phyloP scores from a whole-genome alignment of 345 rosid species.

The Hypericum perforatum region DNA sequence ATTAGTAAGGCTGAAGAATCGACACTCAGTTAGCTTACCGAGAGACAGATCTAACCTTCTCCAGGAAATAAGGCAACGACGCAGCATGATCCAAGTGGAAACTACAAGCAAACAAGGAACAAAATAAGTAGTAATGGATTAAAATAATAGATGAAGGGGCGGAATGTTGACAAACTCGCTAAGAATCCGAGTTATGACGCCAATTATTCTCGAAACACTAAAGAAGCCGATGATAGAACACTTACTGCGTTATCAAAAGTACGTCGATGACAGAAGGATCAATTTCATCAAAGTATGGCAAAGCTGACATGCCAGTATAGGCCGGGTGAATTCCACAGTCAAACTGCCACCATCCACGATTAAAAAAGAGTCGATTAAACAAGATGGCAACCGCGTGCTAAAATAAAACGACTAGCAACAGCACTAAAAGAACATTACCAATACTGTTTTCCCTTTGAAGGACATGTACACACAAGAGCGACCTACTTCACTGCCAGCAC shows the following conservation, averaged over 20 bases:
- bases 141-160: neutral
- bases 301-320: conserved; percentile 85
- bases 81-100: conserved; percentile 99
- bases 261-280: conserved; percentile 85
- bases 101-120: conserved; percentile 35
- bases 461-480: conserved; percentile 90
- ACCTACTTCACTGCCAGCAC: conserved; percentile 94
- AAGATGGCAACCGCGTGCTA: neutral
- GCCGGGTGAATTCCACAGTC: conserved; percentile 94
- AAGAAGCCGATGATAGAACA: neutral
- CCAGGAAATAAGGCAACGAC: conserved; percentile 85
- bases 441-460: conserved; percentile 62
- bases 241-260: conserved; percentile 85
- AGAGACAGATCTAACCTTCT: conserved; percentile 49
- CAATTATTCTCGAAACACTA: neutral
- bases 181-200: neutral
- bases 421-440: conserved; percentile 26
- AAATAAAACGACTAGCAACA: neutral
- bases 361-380: neutral
- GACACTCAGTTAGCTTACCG: neutral
- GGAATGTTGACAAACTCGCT: neutral
- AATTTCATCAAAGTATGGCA: conserved; percentile 91
- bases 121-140: neutral
- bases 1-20: conserved; percentile 4
- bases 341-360: conserved; percentile 33